These are phyloP conservation scores for Candida ulmi DNA, from an alignment of 805 yeast genomes.

Conservation along the genomic window DNA sequence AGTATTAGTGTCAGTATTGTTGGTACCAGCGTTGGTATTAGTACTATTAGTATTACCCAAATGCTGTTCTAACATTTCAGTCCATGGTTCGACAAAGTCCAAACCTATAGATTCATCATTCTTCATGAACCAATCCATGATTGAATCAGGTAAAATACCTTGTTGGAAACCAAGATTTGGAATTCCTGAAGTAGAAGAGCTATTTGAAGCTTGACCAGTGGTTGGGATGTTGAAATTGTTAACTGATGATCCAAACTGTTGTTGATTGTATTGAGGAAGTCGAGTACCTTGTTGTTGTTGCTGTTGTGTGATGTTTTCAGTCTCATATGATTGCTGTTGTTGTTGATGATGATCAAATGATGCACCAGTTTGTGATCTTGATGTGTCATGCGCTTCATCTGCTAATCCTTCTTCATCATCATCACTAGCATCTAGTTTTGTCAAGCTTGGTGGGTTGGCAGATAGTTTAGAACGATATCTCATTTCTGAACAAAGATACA, in stretches of 20 bases:
- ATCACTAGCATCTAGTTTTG: constrained; percentile 17
- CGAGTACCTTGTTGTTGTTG: too few species aligned
- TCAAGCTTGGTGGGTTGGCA: constrained; percentile 22
- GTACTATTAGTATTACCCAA: constrained; percentile 18
- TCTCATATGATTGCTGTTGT: not conserved
- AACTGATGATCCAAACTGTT: too few species aligned
- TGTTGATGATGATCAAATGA: not conserved
- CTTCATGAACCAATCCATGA: constrained; percentile 46
- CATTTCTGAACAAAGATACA: constrained; percentile 75
- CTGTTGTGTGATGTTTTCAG: not conserved
- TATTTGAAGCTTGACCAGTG: constrained; percentile 1
- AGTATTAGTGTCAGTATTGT: too few species aligned
- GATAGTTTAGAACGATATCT: constrained; percentile 36
- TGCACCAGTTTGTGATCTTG: too few species aligned
- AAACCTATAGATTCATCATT: constrained; percentile 44
- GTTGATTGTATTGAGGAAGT: not conserved
- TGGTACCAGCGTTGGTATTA: not conserved
- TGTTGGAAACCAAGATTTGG: constrained; percentile 18
- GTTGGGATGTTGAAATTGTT: not conserved
- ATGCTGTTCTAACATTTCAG: constrained; percentile 72
- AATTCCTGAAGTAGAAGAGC: not conserved
- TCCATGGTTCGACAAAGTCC: constrained; percentile 71
- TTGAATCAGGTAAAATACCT: constrained; percentile 25
- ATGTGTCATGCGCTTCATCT: not conserved
- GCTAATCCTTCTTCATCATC: constrained; percentile 16